phyloP scores from a whole-genome alignment of 495 filamentous ascomycete genomes.

The Aspergillus incahuasiensis region DNA sequence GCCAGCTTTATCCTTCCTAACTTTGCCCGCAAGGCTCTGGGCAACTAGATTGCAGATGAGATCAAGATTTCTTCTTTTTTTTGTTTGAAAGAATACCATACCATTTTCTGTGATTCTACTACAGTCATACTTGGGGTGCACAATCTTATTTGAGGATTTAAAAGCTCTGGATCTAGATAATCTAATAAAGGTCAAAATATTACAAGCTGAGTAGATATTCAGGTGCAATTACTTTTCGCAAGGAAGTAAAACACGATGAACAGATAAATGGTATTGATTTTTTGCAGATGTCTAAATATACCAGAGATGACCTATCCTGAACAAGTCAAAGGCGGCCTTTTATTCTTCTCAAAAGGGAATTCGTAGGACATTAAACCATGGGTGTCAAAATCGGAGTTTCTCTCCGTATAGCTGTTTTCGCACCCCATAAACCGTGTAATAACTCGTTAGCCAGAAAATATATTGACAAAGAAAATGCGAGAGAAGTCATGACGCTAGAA shows the following conservation, averaged over 20 bases:
- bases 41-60: slow-evolving; percentile 21
- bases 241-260: neutral
- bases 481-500: slow-evolving; percentile 15
- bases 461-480: slow-evolving; percentile 7
- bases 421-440: slow-evolving; percentile 22
- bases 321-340: slow-evolving; percentile 13
- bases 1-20: slow-evolving; percentile 89
- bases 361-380: slow-evolving; percentile 15
- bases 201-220: no score
- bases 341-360: slow-evolving; percentile 11
- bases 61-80: slow-evolving; percentile 5
- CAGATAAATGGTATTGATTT: slow-evolving; percentile 16
- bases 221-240: no score
- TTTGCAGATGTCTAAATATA: slow-evolving; percentile 21
- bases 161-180: neutral
- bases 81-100: slow-evolving; percentile 5
- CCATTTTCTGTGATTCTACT: neutral
- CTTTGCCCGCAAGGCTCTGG: slow-evolving; percentile 78
- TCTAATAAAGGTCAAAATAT: neutral
- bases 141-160: slow-evolving; percentile 7
- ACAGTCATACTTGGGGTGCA: slow-evolving; percentile 1
- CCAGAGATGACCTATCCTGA: slow-evolving; percentile 7
- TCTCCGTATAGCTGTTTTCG: slow-evolving; percentile 8
- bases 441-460: slow-evolving; percentile 11
- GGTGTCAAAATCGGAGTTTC: slow-evolving; percentile 20